Evolutionary conservation across 306 rosid species (phyloP).

Genomic region (Nissolia schottii): DNA sequence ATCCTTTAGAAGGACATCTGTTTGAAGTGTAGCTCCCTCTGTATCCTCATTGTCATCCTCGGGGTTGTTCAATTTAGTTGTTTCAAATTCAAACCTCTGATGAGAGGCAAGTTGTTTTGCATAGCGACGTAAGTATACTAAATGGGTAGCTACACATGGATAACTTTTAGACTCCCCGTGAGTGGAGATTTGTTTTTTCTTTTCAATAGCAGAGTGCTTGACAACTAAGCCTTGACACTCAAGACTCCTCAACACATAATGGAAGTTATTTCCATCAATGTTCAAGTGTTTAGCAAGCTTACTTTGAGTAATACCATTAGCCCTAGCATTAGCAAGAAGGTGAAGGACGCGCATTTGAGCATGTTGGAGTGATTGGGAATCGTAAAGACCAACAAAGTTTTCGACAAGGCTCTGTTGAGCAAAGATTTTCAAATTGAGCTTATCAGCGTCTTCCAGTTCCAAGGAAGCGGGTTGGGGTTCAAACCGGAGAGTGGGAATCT

Average conservation of each 20-base stretch:
- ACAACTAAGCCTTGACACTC: conserved; percentile 79
- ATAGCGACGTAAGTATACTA: conserved; percentile 71
- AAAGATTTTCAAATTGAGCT: conserved; percentile 42
- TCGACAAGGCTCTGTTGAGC: conserved; percentile 46
- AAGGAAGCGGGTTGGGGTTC: conserved; percentile 13
- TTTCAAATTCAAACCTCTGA: conserved; percentile 64
- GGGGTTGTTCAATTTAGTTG: conserved; percentile 33
- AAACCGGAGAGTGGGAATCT: conserved; percentile 64
- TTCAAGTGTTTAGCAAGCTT: conserved; percentile 67
- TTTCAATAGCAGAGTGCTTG: conserved; percentile 65
- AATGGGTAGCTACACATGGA: conserved; percentile 58
- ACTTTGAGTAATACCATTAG: conserved; percentile 68
- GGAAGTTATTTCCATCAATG: conserved; percentile 57
- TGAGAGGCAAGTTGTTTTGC: conserved; percentile 62
- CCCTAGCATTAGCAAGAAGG: conserved; percentile 62
- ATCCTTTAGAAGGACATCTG: conserved; percentile 63
- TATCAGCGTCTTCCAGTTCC: conserved; percentile 39
- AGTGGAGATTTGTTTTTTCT: conserved; percentile 47
- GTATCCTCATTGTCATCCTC: conserved; percentile 11
- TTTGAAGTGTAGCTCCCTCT: conserved; percentile 28
- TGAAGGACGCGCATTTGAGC: conserved; percentile 55
- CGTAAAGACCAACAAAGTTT: conserved; percentile 76
- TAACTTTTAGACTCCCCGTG: conserved; percentile 40
- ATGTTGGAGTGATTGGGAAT: conserved; percentile 37
- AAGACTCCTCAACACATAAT: conserved; percentile 61